phyloP scores from a whole-genome alignment of 495 filamentous ascomycete genomes.

The Astrothelium subdiscretum region DNA sequence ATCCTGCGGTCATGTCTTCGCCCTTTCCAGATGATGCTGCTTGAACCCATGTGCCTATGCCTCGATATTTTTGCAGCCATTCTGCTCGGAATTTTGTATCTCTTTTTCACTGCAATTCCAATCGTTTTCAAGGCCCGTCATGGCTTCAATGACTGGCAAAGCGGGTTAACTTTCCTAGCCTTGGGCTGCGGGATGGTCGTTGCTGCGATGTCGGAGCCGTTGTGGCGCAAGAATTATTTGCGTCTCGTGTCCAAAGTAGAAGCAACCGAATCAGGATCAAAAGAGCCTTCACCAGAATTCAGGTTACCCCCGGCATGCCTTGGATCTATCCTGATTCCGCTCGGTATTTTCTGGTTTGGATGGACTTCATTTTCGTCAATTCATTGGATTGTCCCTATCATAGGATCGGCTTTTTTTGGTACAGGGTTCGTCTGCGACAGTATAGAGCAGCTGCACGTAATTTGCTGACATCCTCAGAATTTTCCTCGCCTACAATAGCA shows the following conservation, averaged over 20 bases:
- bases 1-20: slow-evolving; percentile 76
- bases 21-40: slow-evolving; percentile 76
- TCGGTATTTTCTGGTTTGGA: slow-evolving; percentile 74
- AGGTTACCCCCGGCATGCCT: slow-evolving; percentile 16
- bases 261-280: slow-evolving; percentile 15
- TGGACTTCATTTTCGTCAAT: slow-evolving; percentile 56
- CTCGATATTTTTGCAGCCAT: slow-evolving; percentile 87
- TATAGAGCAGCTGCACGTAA: slow-evolving; percentile 34
- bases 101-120: slow-evolving; percentile 69
- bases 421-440: slow-evolving; percentile 37
- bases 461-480: slow-evolving; percentile 35
- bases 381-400: slow-evolving; percentile 63
- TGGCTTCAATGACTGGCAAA: slow-evolving; percentile 53
- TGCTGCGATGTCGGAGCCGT: slow-evolving; percentile 52
- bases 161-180: slow-evolving; percentile 31
- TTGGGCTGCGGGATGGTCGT: slow-evolving; percentile 28
- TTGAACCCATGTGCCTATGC: slow-evolving; percentile 88
- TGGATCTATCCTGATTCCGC: slow-evolving; percentile 49
- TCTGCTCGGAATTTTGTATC: slow-evolving; percentile 78
- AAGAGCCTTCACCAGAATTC: slow-evolving; percentile 36
- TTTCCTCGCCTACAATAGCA: slow-evolving; percentile 60
- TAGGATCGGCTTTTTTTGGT: slow-evolving; percentile 18
- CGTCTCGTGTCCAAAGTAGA: slow-evolving; percentile 53
- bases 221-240: slow-evolving; percentile 66
- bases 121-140: slow-evolving; percentile 66